Conservation (phyloP, 1,284 basidiomycete species). For the Boletellus deceptivus region DNA sequence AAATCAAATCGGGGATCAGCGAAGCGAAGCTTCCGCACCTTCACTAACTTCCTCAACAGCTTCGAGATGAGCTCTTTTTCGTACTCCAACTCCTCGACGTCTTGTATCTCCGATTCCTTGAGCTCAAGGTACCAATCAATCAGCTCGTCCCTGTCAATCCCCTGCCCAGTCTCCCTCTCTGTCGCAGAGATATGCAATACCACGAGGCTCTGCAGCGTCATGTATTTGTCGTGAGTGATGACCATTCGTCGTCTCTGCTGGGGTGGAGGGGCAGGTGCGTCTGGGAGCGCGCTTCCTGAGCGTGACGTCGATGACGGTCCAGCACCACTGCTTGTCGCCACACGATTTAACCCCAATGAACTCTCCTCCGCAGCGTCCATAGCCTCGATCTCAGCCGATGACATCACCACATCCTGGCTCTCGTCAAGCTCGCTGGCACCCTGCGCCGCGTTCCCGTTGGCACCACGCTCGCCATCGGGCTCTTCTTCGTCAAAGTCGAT, state of each 20-base stretch:
- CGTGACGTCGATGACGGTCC: slow-evolving; percentile 42
- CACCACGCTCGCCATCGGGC: slow-evolving; percentile 52
- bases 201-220: slow-evolving; percentile 86
- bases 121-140: slow-evolving; percentile 96
- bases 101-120: slow-evolving; percentile 81
- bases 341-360: slow-evolving; percentile 42
- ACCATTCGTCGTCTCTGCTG: slow-evolving; percentile 74
- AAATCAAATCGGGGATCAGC: not conserved
- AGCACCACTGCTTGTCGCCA: slow-evolving; percentile 33
- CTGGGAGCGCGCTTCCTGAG: slow-evolving; percentile 31
- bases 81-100: slow-evolving; percentile 87
- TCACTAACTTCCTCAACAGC: slow-evolving; percentile 86
- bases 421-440: slow-evolving; percentile 40
- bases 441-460: slow-evolving; percentile 29
- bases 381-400: slow-evolving; percentile 52
- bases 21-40: slow-evolving; percentile 52
- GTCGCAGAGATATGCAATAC: slow-evolving; percentile 79
- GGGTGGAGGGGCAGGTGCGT: slow-evolving; percentile 21
- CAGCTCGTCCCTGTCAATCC: slow-evolving; percentile 85
- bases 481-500: slow-evolving; percentile 97
- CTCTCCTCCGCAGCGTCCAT: slow-evolving; percentile 61
- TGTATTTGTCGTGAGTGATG: slow-evolving; percentile 95
- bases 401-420: slow-evolving; percentile 65
- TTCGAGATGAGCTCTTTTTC: slow-evolving; percentile 91
- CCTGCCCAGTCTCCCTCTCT: slow-evolving; percentile 76